phyloP scores from a whole-genome alignment of 768 basidiomycete species.

The Suillus ampliporus region DNA sequence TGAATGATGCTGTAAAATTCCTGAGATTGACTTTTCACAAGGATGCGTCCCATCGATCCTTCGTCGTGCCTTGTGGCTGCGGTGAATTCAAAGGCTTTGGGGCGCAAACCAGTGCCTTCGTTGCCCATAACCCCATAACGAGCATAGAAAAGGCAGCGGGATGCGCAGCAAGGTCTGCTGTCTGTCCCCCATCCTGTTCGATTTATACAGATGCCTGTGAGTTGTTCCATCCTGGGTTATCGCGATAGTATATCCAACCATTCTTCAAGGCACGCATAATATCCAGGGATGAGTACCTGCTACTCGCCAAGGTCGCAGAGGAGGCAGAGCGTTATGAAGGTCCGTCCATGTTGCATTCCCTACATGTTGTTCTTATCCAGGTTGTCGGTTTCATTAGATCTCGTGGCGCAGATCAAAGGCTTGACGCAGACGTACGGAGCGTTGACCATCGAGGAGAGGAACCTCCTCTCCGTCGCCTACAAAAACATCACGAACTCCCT shows the following conservation, averaged over 20 bases:
- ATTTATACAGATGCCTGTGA: slow-evolving; percentile 33
- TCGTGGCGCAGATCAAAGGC: slow-evolving; percentile 78
- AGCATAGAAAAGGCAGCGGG: slow-evolving; percentile 35
- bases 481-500: slow-evolving; percentile 88
- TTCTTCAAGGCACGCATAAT: slow-evolving; percentile 35
- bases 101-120: slow-evolving; percentile 11
- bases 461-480: slow-evolving; percentile 87
- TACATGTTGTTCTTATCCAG: slow-evolving; percentile 1
- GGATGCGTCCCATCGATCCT: slow-evolving; percentile 2
- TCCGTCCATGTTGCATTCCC: slow-evolving; percentile 34
- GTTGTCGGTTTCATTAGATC: slow-evolving; percentile 52
- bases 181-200: background rate
- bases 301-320: slow-evolving; percentile 83
- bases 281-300: slow-evolving; percentile 48
- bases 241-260: slow-evolving; percentile 10
- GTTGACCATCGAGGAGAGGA: slow-evolving; percentile 85
- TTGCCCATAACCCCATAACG: slow-evolving; percentile 38
- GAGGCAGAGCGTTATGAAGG: slow-evolving; percentile 92
- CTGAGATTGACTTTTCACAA: slow-evolving; percentile 12
- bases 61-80: slow-evolving; percentile 20
- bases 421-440: slow-evolving; percentile 71
- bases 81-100: slow-evolving; percentile 16
- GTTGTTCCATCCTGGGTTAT: slow-evolving; percentile 13
- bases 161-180: slow-evolving; percentile 6
- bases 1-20: slow-evolving; percentile 6